Conservation (phyloP, 768 basidiomycete genomes). For the Tricholoma bakamatsutake region DNA sequence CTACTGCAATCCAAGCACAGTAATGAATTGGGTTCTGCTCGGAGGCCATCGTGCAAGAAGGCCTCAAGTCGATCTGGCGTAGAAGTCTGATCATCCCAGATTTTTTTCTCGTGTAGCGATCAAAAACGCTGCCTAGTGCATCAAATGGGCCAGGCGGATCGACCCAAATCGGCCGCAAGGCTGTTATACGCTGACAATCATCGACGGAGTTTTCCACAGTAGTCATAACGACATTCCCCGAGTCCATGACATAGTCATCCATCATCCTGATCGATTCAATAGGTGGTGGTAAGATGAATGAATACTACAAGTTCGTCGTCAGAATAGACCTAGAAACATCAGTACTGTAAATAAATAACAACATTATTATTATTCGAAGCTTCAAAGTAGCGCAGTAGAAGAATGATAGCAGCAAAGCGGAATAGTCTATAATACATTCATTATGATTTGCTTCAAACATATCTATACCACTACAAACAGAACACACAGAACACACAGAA, state of each 20-base stretch:
- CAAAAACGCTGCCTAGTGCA: conserved; percentile 6
- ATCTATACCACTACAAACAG: not conserved
- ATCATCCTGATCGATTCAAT: conserved; percentile 1
- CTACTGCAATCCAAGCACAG: conserved; percentile 30
- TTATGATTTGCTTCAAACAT: not conserved
- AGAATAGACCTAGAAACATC: too few species aligned
- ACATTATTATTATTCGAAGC: too few species aligned
- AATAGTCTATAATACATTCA: too few species aligned
- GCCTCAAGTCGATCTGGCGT: conserved; percentile 18
- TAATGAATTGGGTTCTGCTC: conserved; percentile 26
- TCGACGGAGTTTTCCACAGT: not conserved
- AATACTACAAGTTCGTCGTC: not conserved
- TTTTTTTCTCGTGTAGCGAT: conserved; percentile 16
- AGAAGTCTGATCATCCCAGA: conserved; percentile 21
- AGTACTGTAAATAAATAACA: too few species aligned
- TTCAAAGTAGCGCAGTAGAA: too few species aligned
- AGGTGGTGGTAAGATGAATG: not conserved
- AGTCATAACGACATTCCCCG: conserved; percentile 1
- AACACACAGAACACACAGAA: too few species aligned
- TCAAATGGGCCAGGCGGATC: conserved; percentile 11
- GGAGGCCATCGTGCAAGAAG: conserved; percentile 32
- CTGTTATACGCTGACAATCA: not conserved
- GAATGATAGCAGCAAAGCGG: too few species aligned
- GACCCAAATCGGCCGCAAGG: not conserved
- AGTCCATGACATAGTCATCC: conserved; percentile 11